Percentiles rank a stretch among this genome's conserved stretches.
These are phyloP conservation scores for Cryoendolithus antarcticus DNA, from an alignment of 2,329 filamentous ascomycete species.

Conservation along the genomic window DNA sequence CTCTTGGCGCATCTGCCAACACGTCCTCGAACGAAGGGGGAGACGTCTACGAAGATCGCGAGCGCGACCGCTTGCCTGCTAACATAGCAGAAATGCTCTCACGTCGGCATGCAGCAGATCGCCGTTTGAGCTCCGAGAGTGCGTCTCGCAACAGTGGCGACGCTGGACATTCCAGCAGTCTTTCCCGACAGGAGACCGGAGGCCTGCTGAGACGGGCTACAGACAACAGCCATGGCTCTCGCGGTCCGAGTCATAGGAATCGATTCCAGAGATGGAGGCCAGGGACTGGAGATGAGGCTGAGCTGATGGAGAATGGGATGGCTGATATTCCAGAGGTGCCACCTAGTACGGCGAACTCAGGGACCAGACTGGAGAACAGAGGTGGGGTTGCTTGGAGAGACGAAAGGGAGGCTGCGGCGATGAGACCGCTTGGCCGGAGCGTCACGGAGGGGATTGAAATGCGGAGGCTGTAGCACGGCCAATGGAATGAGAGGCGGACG, in stretches of 20 bases:
- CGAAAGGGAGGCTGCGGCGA: no score
- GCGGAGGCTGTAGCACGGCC: no score
- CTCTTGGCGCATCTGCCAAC: slow-evolving; percentile 51
- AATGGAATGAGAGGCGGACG: no score
- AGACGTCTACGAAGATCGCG: slow-evolving; percentile 51
- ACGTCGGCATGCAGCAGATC: slow-evolving; percentile 11
- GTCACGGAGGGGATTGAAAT: no score
- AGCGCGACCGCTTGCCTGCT: slow-evolving; percentile 29
- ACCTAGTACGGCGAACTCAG: no score
- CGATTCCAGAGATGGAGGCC: slow-evolving; percentile 32
- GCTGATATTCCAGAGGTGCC: slow-evolving; percentile 24
- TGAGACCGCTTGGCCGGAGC: no score
- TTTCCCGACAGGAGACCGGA: slow-evolving; percentile 6
- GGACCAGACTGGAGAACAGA: no score
- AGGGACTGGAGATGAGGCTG: slow-evolving; percentile 14
- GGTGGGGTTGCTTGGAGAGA: no score
- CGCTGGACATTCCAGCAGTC: no score
- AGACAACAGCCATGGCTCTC: slow-evolving; percentile 12
- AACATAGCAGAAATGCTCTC: slow-evolving; percentile 25
- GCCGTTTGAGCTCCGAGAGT: slow-evolving; percentile 7
- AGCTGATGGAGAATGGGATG: slow-evolving; percentile 24
- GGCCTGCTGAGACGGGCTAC: slow-evolving; percentile 19
- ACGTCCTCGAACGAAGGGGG: slow-evolving; percentile 46
- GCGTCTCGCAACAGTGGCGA: slow-evolving; percentile 12
- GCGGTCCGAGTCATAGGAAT: slow-evolving; percentile 39